Percentiles rank a stretch among this genome's conserved stretches.
phyloP scores from a whole-genome alignment of 2,329 filamentous ascomycete species.

The Penicillium frequentans region DNA sequence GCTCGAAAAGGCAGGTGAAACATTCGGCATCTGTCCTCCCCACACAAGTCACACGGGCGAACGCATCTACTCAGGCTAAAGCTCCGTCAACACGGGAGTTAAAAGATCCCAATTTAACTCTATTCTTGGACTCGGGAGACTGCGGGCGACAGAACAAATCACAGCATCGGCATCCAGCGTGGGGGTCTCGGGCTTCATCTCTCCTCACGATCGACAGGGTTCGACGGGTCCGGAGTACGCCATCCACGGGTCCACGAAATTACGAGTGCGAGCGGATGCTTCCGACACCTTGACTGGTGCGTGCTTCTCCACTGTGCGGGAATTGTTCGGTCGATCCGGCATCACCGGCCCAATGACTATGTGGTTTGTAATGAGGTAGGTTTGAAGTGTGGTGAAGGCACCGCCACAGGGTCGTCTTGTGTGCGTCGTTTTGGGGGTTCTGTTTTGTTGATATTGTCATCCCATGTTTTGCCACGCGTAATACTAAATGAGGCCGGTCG shows the following conservation, averaged over 20 bases:
- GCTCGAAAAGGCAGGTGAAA: slow-evolving; percentile 17
- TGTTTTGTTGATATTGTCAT: not conserved
- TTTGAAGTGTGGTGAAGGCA: not conserved
- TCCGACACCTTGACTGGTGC: slow-evolving; percentile 3
- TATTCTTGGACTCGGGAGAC: slow-evolving; percentile 4
- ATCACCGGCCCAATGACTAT: slow-evolving; percentile 14
- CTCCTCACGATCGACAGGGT: slow-evolving; percentile 25
- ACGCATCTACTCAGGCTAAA: slow-evolving; percentile 9
- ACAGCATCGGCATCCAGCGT: slow-evolving; percentile 18
- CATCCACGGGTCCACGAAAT: slow-evolving; percentile 18
- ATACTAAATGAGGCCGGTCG: slow-evolving; percentile 10
- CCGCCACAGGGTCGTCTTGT: not conserved
- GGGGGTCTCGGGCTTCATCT: slow-evolving; percentile 4
- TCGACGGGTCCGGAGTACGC: slow-evolving; percentile 19
- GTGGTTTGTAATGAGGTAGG: not conserved
- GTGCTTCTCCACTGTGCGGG: not conserved
- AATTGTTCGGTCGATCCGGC: slow-evolving; percentile 17
- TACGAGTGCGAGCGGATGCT: slow-evolving; percentile 8
- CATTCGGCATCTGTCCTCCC: slow-evolving; percentile 9
- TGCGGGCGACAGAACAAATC: slow-evolving; percentile 12
- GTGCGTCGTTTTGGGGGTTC: too few relatives aligned
- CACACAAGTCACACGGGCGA: slow-evolving; percentile 13
- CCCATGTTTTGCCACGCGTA: not conserved
- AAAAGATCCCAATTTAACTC: slow-evolving; percentile 10
- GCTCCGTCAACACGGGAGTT: not conserved